These are phyloP conservation scores for Talaromyces marneffei DNA, from an alignment of 2,329 filamentous ascomycete genomes.

Conservation along the genomic window DNA sequence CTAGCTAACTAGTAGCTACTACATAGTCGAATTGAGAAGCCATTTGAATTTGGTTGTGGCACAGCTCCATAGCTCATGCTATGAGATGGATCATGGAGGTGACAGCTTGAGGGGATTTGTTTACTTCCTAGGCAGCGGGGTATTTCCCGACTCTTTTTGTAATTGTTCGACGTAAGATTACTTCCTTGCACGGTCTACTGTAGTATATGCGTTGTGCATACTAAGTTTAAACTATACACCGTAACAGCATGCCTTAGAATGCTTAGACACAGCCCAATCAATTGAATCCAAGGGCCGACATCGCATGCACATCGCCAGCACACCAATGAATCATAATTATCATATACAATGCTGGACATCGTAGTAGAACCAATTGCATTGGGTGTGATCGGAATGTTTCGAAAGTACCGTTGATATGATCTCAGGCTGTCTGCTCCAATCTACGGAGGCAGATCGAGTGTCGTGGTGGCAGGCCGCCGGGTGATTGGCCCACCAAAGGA, in stretches of 20 bases:
- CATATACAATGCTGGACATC: background rate
- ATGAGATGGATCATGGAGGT: background rate
- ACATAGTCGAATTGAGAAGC: background rate
- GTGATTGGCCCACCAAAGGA: slow-evolving; percentile 1
- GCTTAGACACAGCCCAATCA: background rate
- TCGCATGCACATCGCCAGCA: background rate
- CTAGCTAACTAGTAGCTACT: too few species aligned
- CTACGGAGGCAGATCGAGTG: background rate
- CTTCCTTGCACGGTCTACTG: background rate
- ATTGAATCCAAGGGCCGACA: background rate
- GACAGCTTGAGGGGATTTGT: background rate
- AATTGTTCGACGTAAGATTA: background rate
- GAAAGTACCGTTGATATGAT: background rate
- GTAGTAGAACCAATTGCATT: background rate
- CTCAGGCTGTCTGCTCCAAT: background rate
- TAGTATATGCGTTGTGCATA: too few species aligned
- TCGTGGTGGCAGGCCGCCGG: slow-evolving; percentile 8
- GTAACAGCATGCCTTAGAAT: background rate
- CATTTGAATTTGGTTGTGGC: background rate
- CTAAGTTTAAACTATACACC: background rate
- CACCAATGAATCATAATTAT: background rate
- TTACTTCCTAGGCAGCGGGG: background rate
- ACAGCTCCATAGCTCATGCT: background rate
- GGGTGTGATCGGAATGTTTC: background rate
- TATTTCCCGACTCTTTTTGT: background rate